These are phyloP conservation scores for Pleurotus cornucopiae DNA, from an alignment of 768 basidiomycete genomes.

Conservation along the genomic window DNA sequence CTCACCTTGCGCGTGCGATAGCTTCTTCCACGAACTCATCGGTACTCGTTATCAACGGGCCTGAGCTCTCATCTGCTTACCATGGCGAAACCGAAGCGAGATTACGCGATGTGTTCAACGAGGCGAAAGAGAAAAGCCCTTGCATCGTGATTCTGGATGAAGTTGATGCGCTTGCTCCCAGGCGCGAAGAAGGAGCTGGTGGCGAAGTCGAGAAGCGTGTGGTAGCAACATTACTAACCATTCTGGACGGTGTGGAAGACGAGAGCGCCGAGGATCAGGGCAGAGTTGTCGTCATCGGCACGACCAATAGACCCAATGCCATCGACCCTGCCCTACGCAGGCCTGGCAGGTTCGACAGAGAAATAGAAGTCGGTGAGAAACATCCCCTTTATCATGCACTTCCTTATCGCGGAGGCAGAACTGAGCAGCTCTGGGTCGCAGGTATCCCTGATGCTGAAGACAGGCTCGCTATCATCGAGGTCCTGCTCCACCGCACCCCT, in stretches of 20 bases:
- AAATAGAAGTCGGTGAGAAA: conserved; percentile 85
- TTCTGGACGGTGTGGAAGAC: conserved; percentile 87
- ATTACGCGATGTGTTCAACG: conserved; percentile 83
- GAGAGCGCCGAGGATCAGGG: conserved; percentile 36
- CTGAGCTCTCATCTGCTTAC: conserved; percentile 91
- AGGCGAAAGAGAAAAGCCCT: conserved; percentile 77
- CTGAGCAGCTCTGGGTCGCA: conserved; percentile 21
- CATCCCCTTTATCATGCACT: conserved; percentile 3
- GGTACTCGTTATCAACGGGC: conserved; percentile 93
- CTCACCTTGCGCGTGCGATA: conserved; percentile 91
- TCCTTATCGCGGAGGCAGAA: not conserved
- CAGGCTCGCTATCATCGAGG: conserved; percentile 81
- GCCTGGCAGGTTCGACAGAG: conserved; percentile 90
- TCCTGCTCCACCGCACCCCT: conserved; percentile 78
- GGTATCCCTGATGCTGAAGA: conserved; percentile 88
- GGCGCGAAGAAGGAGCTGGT: conserved; percentile 82
- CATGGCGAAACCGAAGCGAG: conserved; percentile 96
- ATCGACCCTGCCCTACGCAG: conserved; percentile 90
- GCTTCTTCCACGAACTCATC: conserved; percentile 82
- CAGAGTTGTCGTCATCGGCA: conserved; percentile 91
- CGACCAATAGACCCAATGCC: conserved; percentile 93
- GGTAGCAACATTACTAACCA: conserved; percentile 90
- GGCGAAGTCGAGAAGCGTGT: conserved; percentile 96
- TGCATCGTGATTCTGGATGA: conserved; percentile 96
- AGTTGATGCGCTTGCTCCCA: conserved; percentile 91